Evolutionary conservation across 441 rosid species (phyloP).

Genomic region (Pelargonium myrrhifolium): DNA sequence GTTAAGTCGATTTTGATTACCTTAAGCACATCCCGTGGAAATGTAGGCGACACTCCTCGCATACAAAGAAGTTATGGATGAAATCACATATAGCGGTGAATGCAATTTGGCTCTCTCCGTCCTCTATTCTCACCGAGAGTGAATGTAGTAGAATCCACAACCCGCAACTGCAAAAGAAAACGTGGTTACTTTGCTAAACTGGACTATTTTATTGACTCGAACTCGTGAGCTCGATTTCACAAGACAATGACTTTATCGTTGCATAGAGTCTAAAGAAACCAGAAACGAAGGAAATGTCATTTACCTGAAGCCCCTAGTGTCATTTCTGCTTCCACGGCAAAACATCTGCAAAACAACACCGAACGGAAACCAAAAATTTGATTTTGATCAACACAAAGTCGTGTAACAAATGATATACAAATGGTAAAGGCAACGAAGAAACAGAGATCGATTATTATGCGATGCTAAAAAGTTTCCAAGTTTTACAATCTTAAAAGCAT

Average conservation of each 20-base stretch:
- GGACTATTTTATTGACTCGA: too few relatives aligned
- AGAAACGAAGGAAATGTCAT: neutral
- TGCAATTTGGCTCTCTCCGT: slow-evolving; percentile 80
- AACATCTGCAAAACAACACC: slow-evolving; percentile 59
- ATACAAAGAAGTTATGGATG: slow-evolving; percentile 73
- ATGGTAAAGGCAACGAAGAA: slow-evolving; percentile 1
- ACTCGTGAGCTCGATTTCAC: too few relatives aligned
- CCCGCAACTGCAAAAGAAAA: slow-evolving; percentile 66
- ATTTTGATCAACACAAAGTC: neutral
- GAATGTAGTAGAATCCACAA: slow-evolving; percentile 96
- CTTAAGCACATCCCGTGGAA: slow-evolving; percentile 76
- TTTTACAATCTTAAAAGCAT: too few relatives aligned
- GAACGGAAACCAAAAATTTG: neutral
- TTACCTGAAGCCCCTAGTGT: slow-evolving; percentile 95
- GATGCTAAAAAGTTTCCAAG: neutral
- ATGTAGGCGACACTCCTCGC: slow-evolving; percentile 90
- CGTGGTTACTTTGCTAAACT: neutral
- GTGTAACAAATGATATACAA: neutral
- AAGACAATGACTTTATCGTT: too few relatives aligned
- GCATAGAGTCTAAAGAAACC: too few relatives aligned
- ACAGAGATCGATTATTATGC: slow-evolving; percentile 6
- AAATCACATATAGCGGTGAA: slow-evolving; percentile 72
- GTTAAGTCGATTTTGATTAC: slow-evolving; percentile 31
- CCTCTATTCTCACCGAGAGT: slow-evolving; percentile 75
- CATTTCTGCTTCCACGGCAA: slow-evolving; percentile 96